Percentiles rank a stretch among this genome's conserved stretches.
phyloP scores from a whole-genome alignment of 495 filamentous ascomycete genomes.

The Aspergillus heteromorphus region DNA sequence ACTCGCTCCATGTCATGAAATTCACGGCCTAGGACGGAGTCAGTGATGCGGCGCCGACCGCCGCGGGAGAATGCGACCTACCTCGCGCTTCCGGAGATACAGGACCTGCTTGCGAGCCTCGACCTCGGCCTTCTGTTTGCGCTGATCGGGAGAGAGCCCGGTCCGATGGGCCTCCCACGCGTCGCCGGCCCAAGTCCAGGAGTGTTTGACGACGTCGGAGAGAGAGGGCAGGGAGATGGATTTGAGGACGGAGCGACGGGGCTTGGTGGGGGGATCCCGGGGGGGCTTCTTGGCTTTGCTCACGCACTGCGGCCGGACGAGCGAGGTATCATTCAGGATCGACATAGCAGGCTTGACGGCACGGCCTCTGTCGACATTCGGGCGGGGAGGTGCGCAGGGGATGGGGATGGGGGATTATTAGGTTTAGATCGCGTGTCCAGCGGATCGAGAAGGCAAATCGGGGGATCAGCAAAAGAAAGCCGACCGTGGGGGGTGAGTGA shows the following conservation, averaged over 20 bases:
- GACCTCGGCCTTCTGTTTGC: conserved; percentile 39
- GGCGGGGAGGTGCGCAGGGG: too few species aligned
- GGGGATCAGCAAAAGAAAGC: not conserved
- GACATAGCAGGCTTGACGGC: conserved; percentile 19
- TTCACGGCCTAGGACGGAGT: conserved; percentile 48
- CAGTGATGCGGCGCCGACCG: not conserved
- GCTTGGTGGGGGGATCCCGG: conserved; percentile 1
- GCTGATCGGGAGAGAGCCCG: conserved; percentile 51
- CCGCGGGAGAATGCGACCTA: conserved; percentile 23
- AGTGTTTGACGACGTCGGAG: conserved; percentile 31
- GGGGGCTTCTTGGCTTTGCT: conserved; percentile 13
- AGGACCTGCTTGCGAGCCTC: conserved; percentile 62
- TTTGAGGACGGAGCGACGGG: conserved; percentile 19
- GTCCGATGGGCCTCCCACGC: conserved; percentile 47
- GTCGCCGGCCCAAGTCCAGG: conserved; percentile 42
- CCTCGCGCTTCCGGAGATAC: conserved; percentile 56
- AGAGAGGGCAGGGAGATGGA: conserved; percentile 32
- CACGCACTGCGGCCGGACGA: conserved; percentile 28
- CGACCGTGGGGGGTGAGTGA: not conserved
- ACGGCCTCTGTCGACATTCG: conserved; percentile 1
- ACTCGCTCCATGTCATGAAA: conserved; percentile 54
- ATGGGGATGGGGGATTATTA: not conserved
- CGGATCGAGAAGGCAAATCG: not conserved
- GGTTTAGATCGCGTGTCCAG: not conserved
- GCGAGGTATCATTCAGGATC: conserved; percentile 30